Evolutionary conservation across 352 stramenopile species (phyloP).

Genomic region (Globisporangium sylvaticum): DNA sequence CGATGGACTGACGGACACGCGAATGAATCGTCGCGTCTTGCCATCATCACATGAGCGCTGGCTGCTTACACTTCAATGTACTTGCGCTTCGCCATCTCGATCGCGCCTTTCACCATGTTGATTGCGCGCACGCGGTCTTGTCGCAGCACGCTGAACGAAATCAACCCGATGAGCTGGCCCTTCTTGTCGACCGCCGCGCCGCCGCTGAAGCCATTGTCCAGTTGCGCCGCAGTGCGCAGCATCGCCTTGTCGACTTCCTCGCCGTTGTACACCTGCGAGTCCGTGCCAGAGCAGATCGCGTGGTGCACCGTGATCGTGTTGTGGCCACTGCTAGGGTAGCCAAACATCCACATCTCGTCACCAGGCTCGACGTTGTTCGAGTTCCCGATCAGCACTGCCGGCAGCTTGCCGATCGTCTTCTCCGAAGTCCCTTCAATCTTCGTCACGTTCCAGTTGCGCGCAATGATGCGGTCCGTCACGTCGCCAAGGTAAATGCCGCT

Average conservation of each 20-base stretch:
- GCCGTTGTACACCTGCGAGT: slow-evolving; percentile 82
- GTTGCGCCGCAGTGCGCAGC: slow-evolving; percentile 75
- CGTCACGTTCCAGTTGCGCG: slow-evolving; percentile 77
- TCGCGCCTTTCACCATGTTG: slow-evolving; percentile 87
- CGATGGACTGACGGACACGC: background rate
- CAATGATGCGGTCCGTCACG: slow-evolving; percentile 84
- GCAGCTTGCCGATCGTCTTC: slow-evolving; percentile 68
- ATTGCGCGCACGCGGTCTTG: slow-evolving; percentile 86
- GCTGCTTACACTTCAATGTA: slow-evolving; percentile 55
- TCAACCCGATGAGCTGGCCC: slow-evolving; percentile 77
- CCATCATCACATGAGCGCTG: background rate
- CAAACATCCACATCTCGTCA: slow-evolving; percentile 91
- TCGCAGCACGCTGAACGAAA: slow-evolving; percentile 83
- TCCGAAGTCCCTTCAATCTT: slow-evolving; percentile 73
- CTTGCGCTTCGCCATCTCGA: slow-evolving; percentile 78
- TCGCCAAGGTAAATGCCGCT: slow-evolving; percentile 88
- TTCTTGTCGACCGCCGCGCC: slow-evolving; percentile 84
- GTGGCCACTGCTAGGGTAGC: slow-evolving; percentile 84
- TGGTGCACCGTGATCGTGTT: slow-evolving; percentile 89
- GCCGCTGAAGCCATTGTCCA: slow-evolving; percentile 86
- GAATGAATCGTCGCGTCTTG: background rate
- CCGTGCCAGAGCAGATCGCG: slow-evolving; percentile 86
- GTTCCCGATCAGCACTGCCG: slow-evolving; percentile 77
- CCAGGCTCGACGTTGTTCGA: slow-evolving; percentile 87
- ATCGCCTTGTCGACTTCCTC: slow-evolving; percentile 86